Percentiles rank a stretch among this genome's conserved stretches.
Conservation (phyloP, 768 basidiomycete genomes). For the Cyclocybe cylindracea region DNA sequence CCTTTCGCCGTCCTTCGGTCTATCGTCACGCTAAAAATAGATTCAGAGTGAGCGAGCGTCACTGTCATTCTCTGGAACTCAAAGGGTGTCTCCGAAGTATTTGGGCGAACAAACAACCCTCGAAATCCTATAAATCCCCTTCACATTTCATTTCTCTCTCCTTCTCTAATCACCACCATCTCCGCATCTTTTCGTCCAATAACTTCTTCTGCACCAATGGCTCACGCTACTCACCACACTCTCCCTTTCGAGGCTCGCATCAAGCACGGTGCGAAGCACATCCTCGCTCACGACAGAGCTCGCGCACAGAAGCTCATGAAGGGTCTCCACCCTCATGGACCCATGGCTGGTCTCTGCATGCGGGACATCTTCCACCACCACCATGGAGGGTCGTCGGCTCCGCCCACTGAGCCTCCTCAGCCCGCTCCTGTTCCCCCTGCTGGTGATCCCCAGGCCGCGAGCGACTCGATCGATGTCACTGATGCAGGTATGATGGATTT, state of each 20-base stretch:
- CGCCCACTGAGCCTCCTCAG: constrained; percentile 9
- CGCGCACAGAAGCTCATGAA: constrained; percentile 58
- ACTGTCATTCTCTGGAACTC: too few relatives aligned
- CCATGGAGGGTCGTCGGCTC: constrained; percentile 7
- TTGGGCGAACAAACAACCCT: too few relatives aligned
- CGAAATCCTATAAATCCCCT: too few relatives aligned
- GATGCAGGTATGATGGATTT: constrained; percentile 44
- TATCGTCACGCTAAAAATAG: too few relatives aligned
- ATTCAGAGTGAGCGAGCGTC: too few relatives aligned
- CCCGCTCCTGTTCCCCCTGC: constrained; percentile 19
- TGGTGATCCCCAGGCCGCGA: constrained; percentile 17
- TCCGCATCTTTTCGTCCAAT: too few relatives aligned
- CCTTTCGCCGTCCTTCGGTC: too few relatives aligned
- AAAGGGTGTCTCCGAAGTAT: too few relatives aligned
- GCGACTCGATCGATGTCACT: constrained; percentile 52
- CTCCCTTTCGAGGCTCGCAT: constrained; percentile 50
- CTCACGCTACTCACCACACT: constrained; percentile 33
- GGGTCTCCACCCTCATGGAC: constrained; percentile 57
- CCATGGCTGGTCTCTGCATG: constrained; percentile 27
- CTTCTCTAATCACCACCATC: too few relatives aligned
- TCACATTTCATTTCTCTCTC: too few relatives aligned
- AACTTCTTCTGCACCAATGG: constrained; percentile 24
- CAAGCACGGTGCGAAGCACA: constrained; percentile 42
- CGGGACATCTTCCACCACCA: constrained; percentile 14
- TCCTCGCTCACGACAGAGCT: constrained; percentile 53